These are phyloP conservation scores for Penicillium freii DNA, from an alignment of 2,329 filamentous ascomycete genomes.

Conservation along the genomic window DNA sequence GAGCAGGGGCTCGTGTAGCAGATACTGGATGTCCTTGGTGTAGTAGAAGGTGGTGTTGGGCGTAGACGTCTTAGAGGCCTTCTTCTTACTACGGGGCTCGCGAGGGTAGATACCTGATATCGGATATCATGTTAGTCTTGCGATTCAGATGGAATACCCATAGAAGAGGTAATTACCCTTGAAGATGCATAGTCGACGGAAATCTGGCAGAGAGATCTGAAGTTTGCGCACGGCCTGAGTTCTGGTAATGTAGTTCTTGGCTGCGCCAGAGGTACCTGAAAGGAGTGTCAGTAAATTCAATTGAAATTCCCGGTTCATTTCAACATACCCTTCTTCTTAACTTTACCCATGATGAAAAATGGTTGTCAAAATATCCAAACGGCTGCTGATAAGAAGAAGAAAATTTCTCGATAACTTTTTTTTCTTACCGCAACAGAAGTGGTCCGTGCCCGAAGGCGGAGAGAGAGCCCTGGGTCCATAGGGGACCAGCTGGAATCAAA, in stretches of 20 bases:
- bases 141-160: not conserved
- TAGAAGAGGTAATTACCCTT: slow-evolving; percentile 60
- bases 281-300: slow-evolving; percentile 18
- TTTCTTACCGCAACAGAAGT: slow-evolving; percentile 25
- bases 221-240: slow-evolving; percentile 97
- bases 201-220: slow-evolving; percentile 94
- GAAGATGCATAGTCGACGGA: slow-evolving; percentile 98
- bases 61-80: slow-evolving; percentile 87
- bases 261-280: slow-evolving; percentile 76
- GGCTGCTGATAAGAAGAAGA: slow-evolving; percentile 36
- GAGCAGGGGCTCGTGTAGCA: slow-evolving; percentile 92
- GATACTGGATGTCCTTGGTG: slow-evolving; percentile 96
- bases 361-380: slow-evolving; percentile 22
- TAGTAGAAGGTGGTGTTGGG: slow-evolving; percentile 88
- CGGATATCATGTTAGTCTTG: slow-evolving; percentile 17
- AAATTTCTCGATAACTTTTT: slow-evolving; percentile 42
- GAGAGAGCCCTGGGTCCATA: slow-evolving; percentile 4
- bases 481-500: slow-evolving; percentile 12
- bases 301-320: not conserved
- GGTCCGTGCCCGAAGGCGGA: slow-evolving; percentile 35
- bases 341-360: slow-evolving; percentile 60
- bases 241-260: slow-evolving; percentile 97
- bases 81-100: slow-evolving; percentile 95
- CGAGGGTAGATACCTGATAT: slow-evolving; percentile 81
- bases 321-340: slow-evolving; percentile 79